Evolutionary conservation across 345 rosid species (phyloP).

Genomic region (Arabis alpina): DNA sequence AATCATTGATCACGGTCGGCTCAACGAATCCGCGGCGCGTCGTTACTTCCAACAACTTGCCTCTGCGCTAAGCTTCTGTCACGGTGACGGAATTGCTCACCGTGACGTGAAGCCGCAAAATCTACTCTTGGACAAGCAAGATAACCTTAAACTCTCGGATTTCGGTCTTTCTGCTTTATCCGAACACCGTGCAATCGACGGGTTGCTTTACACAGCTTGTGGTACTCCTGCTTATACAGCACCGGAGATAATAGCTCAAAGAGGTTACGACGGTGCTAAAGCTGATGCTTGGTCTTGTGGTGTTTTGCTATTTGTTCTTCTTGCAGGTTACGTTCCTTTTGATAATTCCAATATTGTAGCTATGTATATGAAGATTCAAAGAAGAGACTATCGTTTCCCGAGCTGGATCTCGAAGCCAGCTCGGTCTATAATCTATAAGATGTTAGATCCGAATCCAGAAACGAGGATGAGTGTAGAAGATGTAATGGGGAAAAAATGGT

Average conservation of each 20-base stretch:
- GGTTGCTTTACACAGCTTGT: constrained; percentile 74
- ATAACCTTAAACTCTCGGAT: constrained; percentile 74
- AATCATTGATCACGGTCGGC: constrained; percentile 53
- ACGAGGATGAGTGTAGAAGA: constrained; percentile 66
- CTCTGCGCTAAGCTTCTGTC: constrained; percentile 81
- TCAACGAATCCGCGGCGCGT: constrained; percentile 60
- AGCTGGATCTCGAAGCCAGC: constrained; percentile 59
- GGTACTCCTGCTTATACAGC: constrained; percentile 82
- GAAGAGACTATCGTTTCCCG: constrained; percentile 65
- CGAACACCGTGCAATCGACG: constrained; percentile 54
- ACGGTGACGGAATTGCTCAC: constrained; percentile 79
- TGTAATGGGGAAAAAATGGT: constrained; percentile 60
- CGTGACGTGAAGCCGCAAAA: constrained; percentile 93
- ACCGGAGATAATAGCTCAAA: constrained; percentile 67
- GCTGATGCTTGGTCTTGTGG: constrained; percentile 98
- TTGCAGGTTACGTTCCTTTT: constrained; percentile 68
- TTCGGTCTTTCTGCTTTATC: constrained; percentile 79
- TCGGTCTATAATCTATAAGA: constrained; percentile 52
- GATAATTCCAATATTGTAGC: constrained; percentile 55
- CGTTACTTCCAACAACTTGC: constrained; percentile 75
- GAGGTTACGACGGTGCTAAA: constrained; percentile 67
- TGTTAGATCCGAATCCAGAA: constrained; percentile 79
- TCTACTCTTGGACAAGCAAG: constrained; percentile 67
- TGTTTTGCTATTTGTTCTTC: constrained; percentile 63
- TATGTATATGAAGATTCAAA: constrained; percentile 63